These are phyloP conservation scores for Eutypella sp. DNA, from an alignment of 2,329 filamentous ascomycete genomes.

Conservation along the genomic window DNA sequence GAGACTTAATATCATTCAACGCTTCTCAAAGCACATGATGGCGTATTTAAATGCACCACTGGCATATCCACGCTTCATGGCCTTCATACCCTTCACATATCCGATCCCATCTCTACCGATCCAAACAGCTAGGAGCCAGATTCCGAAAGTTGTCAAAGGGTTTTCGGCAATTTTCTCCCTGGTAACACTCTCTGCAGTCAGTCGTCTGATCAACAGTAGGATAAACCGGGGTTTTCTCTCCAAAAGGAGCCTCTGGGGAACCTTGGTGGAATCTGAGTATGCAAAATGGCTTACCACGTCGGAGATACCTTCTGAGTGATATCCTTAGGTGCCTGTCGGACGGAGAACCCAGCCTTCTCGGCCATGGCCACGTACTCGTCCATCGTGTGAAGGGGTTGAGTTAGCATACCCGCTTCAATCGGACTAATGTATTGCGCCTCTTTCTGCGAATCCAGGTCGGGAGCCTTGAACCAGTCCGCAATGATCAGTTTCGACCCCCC, in stretches of 20 bases:
- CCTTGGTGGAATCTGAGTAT: background rate
- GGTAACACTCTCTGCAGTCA: too few relatives aligned
- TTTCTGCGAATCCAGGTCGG: conserved; percentile 34
- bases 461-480: conserved; percentile 58
- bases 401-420: conserved; percentile 59
- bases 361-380: conserved; percentile 49
- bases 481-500: conserved; percentile 49
- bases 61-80: conserved; percentile 55
- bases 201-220: too few relatives aligned
- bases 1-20: too few relatives aligned
- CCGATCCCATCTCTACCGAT: conserved; percentile 56
- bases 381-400: conserved; percentile 51
- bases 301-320: conserved; percentile 54
- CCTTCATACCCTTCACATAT: conserved; percentile 56
- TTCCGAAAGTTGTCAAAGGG: conserved; percentile 57
- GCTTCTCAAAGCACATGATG: conserved; percentile 52
- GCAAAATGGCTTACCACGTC: conserved; percentile 45
- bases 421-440: conserved; percentile 49
- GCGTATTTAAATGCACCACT: conserved; percentile 56
- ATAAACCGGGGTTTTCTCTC: too few relatives aligned
- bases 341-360: conserved; percentile 40
- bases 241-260: too few relatives aligned
- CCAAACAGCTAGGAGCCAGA: conserved; percentile 53
- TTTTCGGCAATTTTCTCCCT: conserved; percentile 3
- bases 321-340: conserved; percentile 44